phyloP scores from a whole-genome alignment of 2,329 filamentous ascomycete genomes.

The Chrysoporthe puriensis region DNA sequence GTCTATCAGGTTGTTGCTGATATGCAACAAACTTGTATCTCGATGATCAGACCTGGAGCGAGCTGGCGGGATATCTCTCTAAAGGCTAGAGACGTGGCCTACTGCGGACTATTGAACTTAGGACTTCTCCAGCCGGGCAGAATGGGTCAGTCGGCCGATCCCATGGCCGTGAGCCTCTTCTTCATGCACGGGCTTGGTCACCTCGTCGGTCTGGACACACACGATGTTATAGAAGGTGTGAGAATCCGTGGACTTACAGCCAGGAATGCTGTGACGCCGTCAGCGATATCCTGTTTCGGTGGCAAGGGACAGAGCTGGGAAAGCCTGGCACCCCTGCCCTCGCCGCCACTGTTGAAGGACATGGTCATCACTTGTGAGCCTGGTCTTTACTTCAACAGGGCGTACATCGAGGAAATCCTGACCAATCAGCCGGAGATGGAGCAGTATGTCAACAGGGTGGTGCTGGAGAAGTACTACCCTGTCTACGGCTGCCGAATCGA shows the following conservation, averaged over 20 bases:
- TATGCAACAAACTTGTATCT: slow-evolving; percentile 81
- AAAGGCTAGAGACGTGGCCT: slow-evolving; percentile 72
- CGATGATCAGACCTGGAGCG: slow-evolving; percentile 68
- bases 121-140: slow-evolving; percentile 70
- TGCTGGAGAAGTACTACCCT: slow-evolving; percentile 70
- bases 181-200: slow-evolving; percentile 80
- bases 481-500: slow-evolving; percentile 93
- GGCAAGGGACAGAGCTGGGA: slow-evolving; percentile 26
- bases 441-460: slow-evolving; percentile 66
- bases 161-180: slow-evolving; percentile 62
- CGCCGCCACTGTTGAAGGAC: slow-evolving; percentile 51
- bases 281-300: slow-evolving; percentile 13
- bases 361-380: slow-evolving; percentile 83
- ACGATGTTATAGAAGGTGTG: slow-evolving; percentile 32
- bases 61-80: slow-evolving; percentile 74
- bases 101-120: slow-evolving; percentile 69
- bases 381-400: slow-evolving; percentile 60
- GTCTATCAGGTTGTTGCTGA: slow-evolving; percentile 78
- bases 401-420: slow-evolving; percentile 73
- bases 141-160: slow-evolving; percentile 55
- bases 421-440: slow-evolving; percentile 61
- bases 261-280: neutral
- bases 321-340: slow-evolving; percentile 39
- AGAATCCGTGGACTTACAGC: slow-evolving; percentile 12
- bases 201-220: slow-evolving; percentile 55